These are phyloP conservation scores for Rhododendron ferrugineum DNA, from an alignment of 148 eudicot species.

Conservation along the genomic window DNA sequence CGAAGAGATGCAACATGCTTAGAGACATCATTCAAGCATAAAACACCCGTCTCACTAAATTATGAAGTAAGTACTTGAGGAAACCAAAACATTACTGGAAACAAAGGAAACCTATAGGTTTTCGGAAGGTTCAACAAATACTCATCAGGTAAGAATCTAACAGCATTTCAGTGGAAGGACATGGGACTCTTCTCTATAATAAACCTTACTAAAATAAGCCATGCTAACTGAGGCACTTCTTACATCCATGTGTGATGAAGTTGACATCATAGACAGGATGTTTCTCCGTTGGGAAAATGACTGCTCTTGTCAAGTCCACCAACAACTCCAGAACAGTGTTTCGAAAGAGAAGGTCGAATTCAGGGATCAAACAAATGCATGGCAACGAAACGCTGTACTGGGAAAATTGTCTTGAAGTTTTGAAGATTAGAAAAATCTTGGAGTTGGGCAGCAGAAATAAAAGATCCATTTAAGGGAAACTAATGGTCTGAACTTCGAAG, in stretches of 20 bases:
- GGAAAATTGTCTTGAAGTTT: not conserved
- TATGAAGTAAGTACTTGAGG: not conserved
- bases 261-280: not conserved
- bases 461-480: not conserved
- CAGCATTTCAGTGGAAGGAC: not conserved
- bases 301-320: not conserved
- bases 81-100: not conserved
- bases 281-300: not conserved
- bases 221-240: not conserved
- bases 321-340: not conserved
- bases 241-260: not conserved
- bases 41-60: not conserved
- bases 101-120: not conserved
- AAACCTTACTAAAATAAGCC: not conserved
- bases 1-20: not conserved
- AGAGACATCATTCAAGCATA: not conserved
- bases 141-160: not conserved
- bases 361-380: not conserved
- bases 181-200: not conserved
- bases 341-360: not conserved
- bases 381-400: not conserved
- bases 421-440: not conserved
- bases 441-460: not conserved
- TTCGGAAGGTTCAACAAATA: not conserved
- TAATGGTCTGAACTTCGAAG: not conserved